Conservation (phyloP, 2,329 filamentous ascomycete genomes). For the Monilinia polystroma region DNA sequence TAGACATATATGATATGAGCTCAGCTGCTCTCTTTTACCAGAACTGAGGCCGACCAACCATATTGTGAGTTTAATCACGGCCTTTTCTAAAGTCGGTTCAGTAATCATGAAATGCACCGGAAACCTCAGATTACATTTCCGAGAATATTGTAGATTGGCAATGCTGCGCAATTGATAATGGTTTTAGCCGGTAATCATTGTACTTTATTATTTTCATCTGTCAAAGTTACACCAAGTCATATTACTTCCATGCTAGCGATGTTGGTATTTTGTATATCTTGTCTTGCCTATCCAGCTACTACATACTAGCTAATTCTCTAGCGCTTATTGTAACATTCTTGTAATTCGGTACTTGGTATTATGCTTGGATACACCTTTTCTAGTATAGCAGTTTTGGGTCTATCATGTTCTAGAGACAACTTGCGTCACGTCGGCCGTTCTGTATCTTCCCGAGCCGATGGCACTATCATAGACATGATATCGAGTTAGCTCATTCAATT, state of each 20-base stretch:
- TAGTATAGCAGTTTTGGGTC: not conserved
- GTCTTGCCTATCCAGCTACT: not conserved
- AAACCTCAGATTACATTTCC: not conserved
- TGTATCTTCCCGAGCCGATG: slow-evolving; percentile 21
- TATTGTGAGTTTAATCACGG: not conserved
- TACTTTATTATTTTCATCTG: not conserved
- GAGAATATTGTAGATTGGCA: not conserved
- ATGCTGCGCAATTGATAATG: not conserved
- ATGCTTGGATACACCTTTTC: not conserved
- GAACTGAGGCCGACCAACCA: not conserved
- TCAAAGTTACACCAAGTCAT: slow-evolving; percentile 4
- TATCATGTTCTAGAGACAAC: not conserved
- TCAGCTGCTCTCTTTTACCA: slow-evolving; percentile 14
- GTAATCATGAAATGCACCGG: not conserved
- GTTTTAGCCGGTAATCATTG: too few species aligned
- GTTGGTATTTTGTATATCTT: not conserved
- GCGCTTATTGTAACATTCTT: not conserved
- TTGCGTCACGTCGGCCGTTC: slow-evolving; percentile 15
- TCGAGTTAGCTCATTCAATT: not conserved
- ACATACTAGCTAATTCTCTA: not conserved
- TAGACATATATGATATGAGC: slow-evolving; percentile 18
- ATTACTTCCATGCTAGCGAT: slow-evolving; percentile 9
- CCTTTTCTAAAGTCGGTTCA: not conserved
- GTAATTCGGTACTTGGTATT: not conserved
- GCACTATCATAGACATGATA: not conserved